Percentiles rank a stretch among this genome's conserved stretches.
Evolutionary conservation across 805 yeast species (phyloP).

Genomic region (Starmerella bombi): DNA sequence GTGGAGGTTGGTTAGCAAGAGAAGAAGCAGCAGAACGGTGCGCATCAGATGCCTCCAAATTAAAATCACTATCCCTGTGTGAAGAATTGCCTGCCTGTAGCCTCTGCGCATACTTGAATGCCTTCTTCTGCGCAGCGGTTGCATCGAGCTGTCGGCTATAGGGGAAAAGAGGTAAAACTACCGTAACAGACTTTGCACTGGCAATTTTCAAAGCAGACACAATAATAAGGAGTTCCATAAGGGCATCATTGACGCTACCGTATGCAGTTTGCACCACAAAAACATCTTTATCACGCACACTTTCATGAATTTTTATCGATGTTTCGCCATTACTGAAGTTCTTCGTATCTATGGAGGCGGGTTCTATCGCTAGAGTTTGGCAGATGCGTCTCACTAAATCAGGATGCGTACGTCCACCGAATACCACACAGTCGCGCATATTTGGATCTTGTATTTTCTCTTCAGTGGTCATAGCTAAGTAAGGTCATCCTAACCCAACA

Average conservation of each 20-base stretch:
- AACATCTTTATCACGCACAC: conserved; percentile 93
- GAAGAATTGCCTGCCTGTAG: background rate
- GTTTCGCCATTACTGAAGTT: conserved; percentile 77
- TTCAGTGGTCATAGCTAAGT: background rate
- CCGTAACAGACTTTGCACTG: conserved; percentile 76
- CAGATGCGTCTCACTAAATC: conserved; percentile 63
- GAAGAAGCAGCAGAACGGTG: background rate
- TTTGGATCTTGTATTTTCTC: background rate
- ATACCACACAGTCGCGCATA: conserved; percentile 75
- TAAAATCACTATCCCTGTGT: background rate
- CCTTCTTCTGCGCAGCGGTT: conserved; percentile 42
- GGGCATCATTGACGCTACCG: conserved; percentile 76
- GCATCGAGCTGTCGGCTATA: conserved; percentile 93
- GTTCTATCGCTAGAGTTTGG: conserved; percentile 56
- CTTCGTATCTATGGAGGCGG: conserved; percentile 43
- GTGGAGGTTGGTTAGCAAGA: background rate
- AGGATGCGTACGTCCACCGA: conserved; percentile 88
- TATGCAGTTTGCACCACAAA: conserved; percentile 79
- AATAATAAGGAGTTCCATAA: conserved; percentile 69
- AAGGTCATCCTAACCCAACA: background rate
- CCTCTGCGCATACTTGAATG: background rate
- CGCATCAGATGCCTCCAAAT: background rate
- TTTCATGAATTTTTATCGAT: conserved; percentile 67
- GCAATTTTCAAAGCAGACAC: conserved; percentile 90
- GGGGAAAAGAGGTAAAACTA: conserved; percentile 85